Evolutionary conservation across 805 yeast species (phyloP).

Genomic region (Wickerhamomyces chaumierensis): DNA sequence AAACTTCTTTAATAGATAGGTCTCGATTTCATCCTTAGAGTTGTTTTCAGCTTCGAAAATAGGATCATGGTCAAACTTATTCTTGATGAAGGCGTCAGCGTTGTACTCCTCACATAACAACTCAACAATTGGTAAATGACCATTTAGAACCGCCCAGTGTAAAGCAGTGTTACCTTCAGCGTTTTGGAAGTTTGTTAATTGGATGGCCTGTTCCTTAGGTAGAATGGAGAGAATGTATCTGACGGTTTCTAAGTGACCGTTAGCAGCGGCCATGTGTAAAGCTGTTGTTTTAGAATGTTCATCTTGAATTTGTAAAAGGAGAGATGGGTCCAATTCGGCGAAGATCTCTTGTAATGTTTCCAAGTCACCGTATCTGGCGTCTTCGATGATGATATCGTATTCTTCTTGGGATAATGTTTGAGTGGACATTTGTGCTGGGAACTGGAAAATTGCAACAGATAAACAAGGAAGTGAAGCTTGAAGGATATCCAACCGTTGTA

Average conservation of each 20-base stretch:
- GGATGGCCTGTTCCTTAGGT: slow-evolving; percentile 31
- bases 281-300: slow-evolving; percentile 60
- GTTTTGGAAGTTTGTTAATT: slow-evolving; percentile 42
- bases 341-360: slow-evolving; percentile 65
- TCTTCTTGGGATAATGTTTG: slow-evolving; percentile 52
- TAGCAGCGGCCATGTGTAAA: slow-evolving; percentile 92
- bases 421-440: no score
- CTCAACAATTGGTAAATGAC: slow-evolving; percentile 64
- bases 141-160: slow-evolving; percentile 94
- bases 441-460: no score
- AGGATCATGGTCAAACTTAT: slow-evolving; percentile 68
- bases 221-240: slow-evolving; percentile 44
- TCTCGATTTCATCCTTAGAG: slow-evolving; percentile 65
- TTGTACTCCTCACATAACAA: slow-evolving; percentile 59
- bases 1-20: slow-evolving; percentile 61
- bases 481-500: no score
- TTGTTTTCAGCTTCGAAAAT: slow-evolving; percentile 83
- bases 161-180: slow-evolving; percentile 87
- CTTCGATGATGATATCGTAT: slow-evolving; percentile 69
- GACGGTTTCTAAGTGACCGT: slow-evolving; percentile 71
- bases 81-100: slow-evolving; percentile 76
- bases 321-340: slow-evolving; percentile 36
- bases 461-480: no score
- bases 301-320: slow-evolving; percentile 40
- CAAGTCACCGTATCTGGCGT: slow-evolving; percentile 81